Evolutionary conservation across 805 yeast species (phyloP).

Genomic region (Cyberlindnera amylophila): DNA sequence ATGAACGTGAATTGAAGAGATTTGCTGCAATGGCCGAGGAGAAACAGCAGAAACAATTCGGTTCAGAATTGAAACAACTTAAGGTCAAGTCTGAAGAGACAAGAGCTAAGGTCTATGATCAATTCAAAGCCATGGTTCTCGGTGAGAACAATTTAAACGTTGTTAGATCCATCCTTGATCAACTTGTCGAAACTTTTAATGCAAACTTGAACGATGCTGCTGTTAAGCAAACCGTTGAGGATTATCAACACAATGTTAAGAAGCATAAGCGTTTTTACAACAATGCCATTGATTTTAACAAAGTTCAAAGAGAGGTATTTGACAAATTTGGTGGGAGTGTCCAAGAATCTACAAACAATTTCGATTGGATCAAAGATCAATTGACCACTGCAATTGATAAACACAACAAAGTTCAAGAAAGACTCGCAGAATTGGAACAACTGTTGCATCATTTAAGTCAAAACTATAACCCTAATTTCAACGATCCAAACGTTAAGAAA

Average conservation of each 20-base stretch:
- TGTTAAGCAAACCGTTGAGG: constrained; percentile 67
- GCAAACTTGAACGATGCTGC: constrained; percentile 85
- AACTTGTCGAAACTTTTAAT: constrained; percentile 59
- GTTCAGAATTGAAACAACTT: constrained; percentile 13
- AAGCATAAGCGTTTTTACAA: constrained; percentile 9
- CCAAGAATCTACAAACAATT: background rate
- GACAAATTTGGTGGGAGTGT: constrained; percentile 1
- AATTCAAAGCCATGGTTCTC: constrained; percentile 21
- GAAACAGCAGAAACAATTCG: constrained; percentile 10
- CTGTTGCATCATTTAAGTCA: constrained; percentile 43
- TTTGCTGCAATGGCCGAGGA: constrained; percentile 4
- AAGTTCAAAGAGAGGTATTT: background rate
- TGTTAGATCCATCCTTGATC: constrained; percentile 38
- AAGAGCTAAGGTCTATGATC: constrained; percentile 17
- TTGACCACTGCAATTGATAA: constrained; percentile 9
- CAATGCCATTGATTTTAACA: background rate
- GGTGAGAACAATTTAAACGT: constrained; percentile 23
- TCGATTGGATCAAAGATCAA: constrained; percentile 8
- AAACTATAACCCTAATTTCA: constrained; percentile 71
- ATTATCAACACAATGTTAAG: constrained; percentile 26
- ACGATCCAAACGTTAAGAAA: constrained; percentile 66
- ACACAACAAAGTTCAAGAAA: constrained; percentile 14
- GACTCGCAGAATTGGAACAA: constrained; percentile 36
- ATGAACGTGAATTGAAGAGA: constrained; percentile 11
- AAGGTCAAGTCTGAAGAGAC: constrained; percentile 1